Evolutionary conservation across 176 grass and related monocot species (phyloP).

Genomic region (Thinopyrum elongatum): DNA sequence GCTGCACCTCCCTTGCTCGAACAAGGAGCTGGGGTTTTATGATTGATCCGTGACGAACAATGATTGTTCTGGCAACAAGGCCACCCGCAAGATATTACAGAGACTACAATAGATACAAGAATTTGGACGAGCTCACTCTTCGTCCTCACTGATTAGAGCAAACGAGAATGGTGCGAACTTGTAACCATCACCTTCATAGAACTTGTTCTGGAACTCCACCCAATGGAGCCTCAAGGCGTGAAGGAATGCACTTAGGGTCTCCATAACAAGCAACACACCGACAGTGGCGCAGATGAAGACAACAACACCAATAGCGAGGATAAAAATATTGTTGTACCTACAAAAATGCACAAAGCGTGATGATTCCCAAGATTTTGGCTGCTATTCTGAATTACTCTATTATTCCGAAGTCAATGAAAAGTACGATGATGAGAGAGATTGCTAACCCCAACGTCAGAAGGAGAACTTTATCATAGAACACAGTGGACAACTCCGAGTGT

Average conservation of each 20-base stretch:
- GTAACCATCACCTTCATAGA: conserved; percentile 98
- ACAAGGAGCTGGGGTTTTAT: conserved; percentile 35
- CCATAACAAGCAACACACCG: conserved; percentile 94
- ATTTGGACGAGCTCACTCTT: conserved; percentile 47
- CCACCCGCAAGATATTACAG: conserved; percentile 30
- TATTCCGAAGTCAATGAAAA: too few relatives aligned
- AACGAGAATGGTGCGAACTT: conserved; percentile 93
- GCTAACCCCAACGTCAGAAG: conserved; percentile 71
- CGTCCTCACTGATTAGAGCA: conserved; percentile 51
- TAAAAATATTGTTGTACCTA: conserved; percentile 61
- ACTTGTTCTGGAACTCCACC: conserved; percentile 99
- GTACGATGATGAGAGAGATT: background rate
- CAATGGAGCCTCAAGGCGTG: conserved; percentile 98
- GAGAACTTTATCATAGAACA: conserved; percentile 97
- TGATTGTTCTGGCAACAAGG: conserved; percentile 34
- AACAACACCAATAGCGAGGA: conserved; percentile 46
- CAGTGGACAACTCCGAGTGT: conserved; percentile 81
- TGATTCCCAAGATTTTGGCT: too few relatives aligned
- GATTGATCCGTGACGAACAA: conserved; percentile 43
- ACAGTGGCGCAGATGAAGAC: conserved; percentile 76
- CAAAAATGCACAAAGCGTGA: conserved; percentile 23
- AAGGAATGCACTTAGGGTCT: conserved; percentile 91
- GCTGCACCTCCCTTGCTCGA: background rate
- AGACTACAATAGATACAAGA: conserved; percentile 30
- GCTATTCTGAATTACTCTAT: too few relatives aligned